Evolutionary conservation across 257 asterid genomes (phyloP), one percentile per base, ranked within the genome.

Genomic region (Catharanthus roseus): DNA sequence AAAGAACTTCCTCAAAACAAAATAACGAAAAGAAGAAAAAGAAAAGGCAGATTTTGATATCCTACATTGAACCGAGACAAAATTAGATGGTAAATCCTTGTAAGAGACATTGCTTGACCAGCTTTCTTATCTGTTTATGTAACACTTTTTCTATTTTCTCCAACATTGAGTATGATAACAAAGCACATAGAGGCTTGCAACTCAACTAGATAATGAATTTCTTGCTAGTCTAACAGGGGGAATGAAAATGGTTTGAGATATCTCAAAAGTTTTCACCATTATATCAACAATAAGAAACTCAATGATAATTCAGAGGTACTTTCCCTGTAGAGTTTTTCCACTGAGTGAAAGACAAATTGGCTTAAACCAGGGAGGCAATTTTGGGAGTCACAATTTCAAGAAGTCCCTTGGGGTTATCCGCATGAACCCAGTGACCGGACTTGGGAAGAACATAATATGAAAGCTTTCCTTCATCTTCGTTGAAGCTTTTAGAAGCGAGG

Each of bases 351-450:
- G 11, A 58, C n/a, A 18, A 0, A 26, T 60, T 28, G 29, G 50
- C 86, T 85, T n/a, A 86, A 69, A 41, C 86, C 53, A 93, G 41
- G 58, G 91, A 82, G 50, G 92, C 85, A 71, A 93, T 39, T 72
- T 84, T 83, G n/a, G 99, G 95, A 69, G 93, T 85, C 69, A 93
- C 68, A 51, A 89, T 88, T 70, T 89, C 88, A 54, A 95, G 87
- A 81, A 95, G 95, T 24, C 97, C 97, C 68, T 86, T 91, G 3
- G 99, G 96, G 70, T 95, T 95, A 62, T 95, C 99, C 21, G 88
- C 93, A 74, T 95, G 99, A 88, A 95, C 97, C 99, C 97, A 95
- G 67, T 89, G 97, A 18, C 97, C 99, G 0, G 99, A 83, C 49
- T 88, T 86, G 33, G 92, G 96, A 60, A 95, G 92, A 69, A 91